phyloP scores from a whole-genome alignment of 2,329 filamentous ascomycete genomes.

The Xenosphaeropsis pyriputrescens region DNA sequence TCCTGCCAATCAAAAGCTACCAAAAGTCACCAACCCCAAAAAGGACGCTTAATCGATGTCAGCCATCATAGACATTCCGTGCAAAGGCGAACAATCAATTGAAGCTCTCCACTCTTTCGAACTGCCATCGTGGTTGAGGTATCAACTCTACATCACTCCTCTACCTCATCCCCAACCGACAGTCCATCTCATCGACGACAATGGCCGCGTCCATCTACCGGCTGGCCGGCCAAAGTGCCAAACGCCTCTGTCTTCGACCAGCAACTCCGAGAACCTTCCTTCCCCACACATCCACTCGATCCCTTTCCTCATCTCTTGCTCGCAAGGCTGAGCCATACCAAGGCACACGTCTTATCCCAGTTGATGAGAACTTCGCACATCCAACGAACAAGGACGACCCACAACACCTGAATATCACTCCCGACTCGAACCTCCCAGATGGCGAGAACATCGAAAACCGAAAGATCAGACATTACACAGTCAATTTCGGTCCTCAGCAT shows the following conservation, averaged over 20 bases:
- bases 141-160: slow-evolving; percentile 4
- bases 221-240: slow-evolving; percentile 56
- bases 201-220: slow-evolving; percentile 64
- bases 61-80: slow-evolving; percentile 1
- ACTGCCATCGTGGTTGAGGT: slow-evolving; percentile 10
- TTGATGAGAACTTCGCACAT: slow-evolving; percentile 46
- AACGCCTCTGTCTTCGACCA: slow-evolving; percentile 43
- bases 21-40: not conserved
- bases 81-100: not conserved
- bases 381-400: slow-evolving; percentile 29
- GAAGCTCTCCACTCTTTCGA: slow-evolving; percentile 4
- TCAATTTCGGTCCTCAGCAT: slow-evolving; percentile 99
- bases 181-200: slow-evolving; percentile 17
- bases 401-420: slow-evolving; percentile 10
- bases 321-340: slow-evolving; percentile 44
- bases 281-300: slow-evolving; percentile 29
- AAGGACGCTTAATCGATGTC: no score
- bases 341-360: slow-evolving; percentile 33
- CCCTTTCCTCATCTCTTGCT: slow-evolving; percentile 49
- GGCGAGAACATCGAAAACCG: slow-evolving; percentile 37
- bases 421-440: slow-evolving; percentile 25
- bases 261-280: slow-evolving; percentile 16
- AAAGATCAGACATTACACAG: slow-evolving; percentile 97
- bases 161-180: slow-evolving; percentile 5
- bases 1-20: slow-evolving; percentile 1